Conservation (phyloP, 148 eudicot genomes). For the Silene latifolia region DNA sequence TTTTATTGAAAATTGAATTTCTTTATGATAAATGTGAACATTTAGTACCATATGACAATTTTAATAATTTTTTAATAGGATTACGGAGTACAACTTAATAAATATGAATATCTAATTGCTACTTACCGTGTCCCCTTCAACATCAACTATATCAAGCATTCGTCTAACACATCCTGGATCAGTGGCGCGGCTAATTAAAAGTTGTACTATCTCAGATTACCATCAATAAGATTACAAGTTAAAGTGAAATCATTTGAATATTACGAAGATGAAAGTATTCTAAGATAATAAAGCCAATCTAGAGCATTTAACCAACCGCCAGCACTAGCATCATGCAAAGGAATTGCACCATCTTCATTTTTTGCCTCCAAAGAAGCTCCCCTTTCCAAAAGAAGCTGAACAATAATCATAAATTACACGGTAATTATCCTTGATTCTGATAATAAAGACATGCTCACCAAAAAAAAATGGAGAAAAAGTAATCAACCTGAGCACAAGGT, state of each 20-base stretch:
- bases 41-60: no score
- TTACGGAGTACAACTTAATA: neutral
- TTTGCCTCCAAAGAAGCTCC: constrained; percentile 77
- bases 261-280: constrained; percentile 2
- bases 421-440: neutral
- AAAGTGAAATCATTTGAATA: neutral
- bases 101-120: neutral
- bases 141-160: constrained; percentile 81
- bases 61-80: no score
- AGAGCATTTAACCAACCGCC: constrained; percentile 49
- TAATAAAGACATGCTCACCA: neutral
- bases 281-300: constrained; percentile 5
- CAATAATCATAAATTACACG: constrained; percentile 11
- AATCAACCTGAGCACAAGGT: constrained; percentile 76
- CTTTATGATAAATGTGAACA: no score
- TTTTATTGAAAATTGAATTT: no score
- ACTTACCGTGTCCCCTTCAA: constrained; percentile 95
- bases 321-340: constrained; percentile 96
- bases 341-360: constrained; percentile 94
- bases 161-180: constrained; percentile 48
- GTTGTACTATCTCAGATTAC: constrained; percentile 57
- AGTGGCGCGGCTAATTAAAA: constrained; percentile 44
- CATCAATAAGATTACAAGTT: neutral
- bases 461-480: neutral
- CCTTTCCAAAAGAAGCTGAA: constrained; percentile 73